Evolutionary conservation across 2,329 filamentous ascomycete genomes (phyloP), one percentile per base, ranked within the genome.

Genomic region (Mariannaea sp.): DNA sequence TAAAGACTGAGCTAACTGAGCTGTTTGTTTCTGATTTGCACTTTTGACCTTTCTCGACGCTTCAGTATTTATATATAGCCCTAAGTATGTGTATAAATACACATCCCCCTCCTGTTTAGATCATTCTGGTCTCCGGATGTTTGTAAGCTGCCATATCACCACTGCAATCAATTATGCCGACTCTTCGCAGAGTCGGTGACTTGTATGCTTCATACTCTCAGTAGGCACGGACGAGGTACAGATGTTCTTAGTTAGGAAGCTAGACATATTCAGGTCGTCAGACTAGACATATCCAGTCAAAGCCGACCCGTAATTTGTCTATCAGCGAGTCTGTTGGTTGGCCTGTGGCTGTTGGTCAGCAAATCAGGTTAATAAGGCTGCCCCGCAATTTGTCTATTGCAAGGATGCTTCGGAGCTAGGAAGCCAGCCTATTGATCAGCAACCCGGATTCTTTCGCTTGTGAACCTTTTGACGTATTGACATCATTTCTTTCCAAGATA

Each of bases 401-500:
- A 35, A 19, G 41, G 41, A 29, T 7, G 8, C 16, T 12, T 44
- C n/a, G 22, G 22, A n/a, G n/a, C n/a, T n/a, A n/a, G n/a, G n/a
- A n/a, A n/a, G n/a, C n/a, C n/a, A n/a, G n/a, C n/a, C n/a, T 8
- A 24, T 44, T 44, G 9, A 32, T 44, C 41, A 44, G 41, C 41
- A 44, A 33, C 29, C 7, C 3, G 3, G 13, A 12, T 7, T 33
- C n/a, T n/a, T n/a, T n/a, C n/a, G n/a, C n/a, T n/a, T n/a, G n/a
- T n/a, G n/a, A n/a, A n/a, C n/a, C n/a, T n/a, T n/a, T n/a, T n/a
- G n/a, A n/a, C n/a, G n/a, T n/a, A n/a, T n/a, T n/a, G n/a, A n/a
- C n/a, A n/a, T n/a, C n/a, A n/a, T n/a, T n/a, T n/a, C n/a, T n/a
- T n/a, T n/a, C n/a, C n/a, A n/a, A n/a, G n/a, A n/a, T n/a, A n/a